These are phyloP conservation scores for Litsea cubeba DNA, from an alignment of 164 flowering plant species.

Conservation along the genomic window DNA sequence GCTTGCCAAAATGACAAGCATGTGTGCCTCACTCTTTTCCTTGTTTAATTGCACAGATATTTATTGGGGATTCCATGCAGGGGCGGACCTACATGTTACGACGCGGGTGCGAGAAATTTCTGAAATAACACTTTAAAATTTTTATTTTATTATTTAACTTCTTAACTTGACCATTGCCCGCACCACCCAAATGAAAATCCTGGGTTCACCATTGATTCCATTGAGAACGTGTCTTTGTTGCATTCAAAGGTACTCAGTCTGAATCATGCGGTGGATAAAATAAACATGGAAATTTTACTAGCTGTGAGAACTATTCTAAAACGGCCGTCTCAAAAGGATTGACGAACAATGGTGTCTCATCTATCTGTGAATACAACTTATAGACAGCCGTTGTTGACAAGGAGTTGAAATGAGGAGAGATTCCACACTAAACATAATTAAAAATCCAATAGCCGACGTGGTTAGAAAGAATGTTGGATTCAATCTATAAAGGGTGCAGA, in stretches of 20 bases:
- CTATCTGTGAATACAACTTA: conserved; percentile 42
- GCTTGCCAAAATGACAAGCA: not conserved
- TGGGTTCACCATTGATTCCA: conserved; percentile 17
- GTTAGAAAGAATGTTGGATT: conserved; percentile 23
- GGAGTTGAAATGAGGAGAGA: conserved; percentile 34
- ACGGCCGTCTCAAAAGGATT: conserved; percentile 27
- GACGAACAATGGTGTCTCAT: conserved; percentile 32
- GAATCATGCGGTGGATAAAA: conserved; percentile 49
- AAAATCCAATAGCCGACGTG: conserved; percentile 26
- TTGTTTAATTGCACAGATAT: conserved; percentile 37
- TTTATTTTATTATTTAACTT: no score
- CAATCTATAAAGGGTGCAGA: conserved; percentile 32
- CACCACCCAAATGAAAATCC: no score
- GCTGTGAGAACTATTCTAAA: conserved; percentile 28
- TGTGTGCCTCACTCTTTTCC: not conserved
- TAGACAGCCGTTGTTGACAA: conserved; percentile 30
- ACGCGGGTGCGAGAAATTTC: no score
- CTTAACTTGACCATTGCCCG: no score
- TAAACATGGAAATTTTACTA: conserved; percentile 37
- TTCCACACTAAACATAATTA: conserved; percentile 24
- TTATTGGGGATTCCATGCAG: conserved; percentile 43
- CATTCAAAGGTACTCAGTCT: conserved; percentile 66
- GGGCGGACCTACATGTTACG: no score
- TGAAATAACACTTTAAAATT: no score
- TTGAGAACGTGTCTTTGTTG: conserved; percentile 55